Base-by-base conservation (phyloP, 805 yeast species). In the Yamadazyma paraphyllophila region DNA sequence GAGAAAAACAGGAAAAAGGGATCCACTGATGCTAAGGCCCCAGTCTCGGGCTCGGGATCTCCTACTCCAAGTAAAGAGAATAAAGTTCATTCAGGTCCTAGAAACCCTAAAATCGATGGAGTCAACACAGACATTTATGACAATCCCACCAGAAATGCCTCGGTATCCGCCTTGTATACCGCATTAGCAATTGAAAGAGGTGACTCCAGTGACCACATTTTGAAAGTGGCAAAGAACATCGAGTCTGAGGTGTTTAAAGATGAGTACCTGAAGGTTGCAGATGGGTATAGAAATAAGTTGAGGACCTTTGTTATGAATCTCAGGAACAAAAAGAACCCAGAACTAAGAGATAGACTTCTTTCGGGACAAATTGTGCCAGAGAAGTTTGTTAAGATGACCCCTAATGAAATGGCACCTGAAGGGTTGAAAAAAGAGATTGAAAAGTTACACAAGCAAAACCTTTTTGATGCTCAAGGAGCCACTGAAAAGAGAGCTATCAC, bases 401-500 rank as follows among this genome's bases (percentile, higher is more conserved):
- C 96, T n/a, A 88, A 85, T 60, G 99, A 94, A 55, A 77, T 94
- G 82, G 98, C 98, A 0, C 96, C 97, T 3, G 97, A 88, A 59
- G 82, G 88, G 29, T 77, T 94, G 56, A 88, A 86, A 66, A 78
- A 84, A 63, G 94, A 91, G 62, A 76, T 91, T 54, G 95, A 89
- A 58, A 82, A 85, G 58, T 77, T 94, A 56, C 89, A 88, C 59
- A 84, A 87, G 62, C 86, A 88, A 65, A 94, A 94, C 65, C 73
- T 94, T 62, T 92, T 87, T 66, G 96, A 92, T 62, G 99, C 99
- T 2, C 97, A 89, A 68, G 97, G 97, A 57, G 98, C 99, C 6
- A 90, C 88, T 6, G 94, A 92, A 58, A 89, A 90, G 73, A 79
- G 97, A 57, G 96, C 98, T 1, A 90, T 89, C 32, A 94, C 99